phyloP scores from a whole-genome alignment of 768 basidiomycete genomes.

The Austroboletus festivus region DNA sequence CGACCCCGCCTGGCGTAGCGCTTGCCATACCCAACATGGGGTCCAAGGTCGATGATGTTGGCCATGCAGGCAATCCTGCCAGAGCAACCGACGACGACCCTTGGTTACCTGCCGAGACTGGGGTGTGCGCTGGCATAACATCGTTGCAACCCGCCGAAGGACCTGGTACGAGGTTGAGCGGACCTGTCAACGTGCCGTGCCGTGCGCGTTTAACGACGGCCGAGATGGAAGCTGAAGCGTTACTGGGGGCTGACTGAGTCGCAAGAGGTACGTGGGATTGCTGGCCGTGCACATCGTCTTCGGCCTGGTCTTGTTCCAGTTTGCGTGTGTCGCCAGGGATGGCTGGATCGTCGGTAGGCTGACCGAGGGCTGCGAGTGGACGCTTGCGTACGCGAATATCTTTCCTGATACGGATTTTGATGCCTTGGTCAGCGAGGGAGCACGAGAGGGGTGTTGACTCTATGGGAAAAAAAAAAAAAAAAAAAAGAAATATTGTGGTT shows the following conservation, averaged over 20 bases:
- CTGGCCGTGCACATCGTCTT: constrained; percentile 19
- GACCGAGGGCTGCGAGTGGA: constrained; percentile 40
- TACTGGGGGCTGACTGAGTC: constrained; percentile 11
- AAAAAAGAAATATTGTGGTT: too few species aligned
- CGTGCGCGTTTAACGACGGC: constrained; percentile 25
- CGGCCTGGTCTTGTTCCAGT: constrained; percentile 28
- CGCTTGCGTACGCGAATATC: constrained; percentile 83
- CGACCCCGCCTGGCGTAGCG: constrained; percentile 31
- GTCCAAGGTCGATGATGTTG: constrained; percentile 27
- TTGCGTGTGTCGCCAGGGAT: constrained; percentile 14
- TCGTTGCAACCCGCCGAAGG: constrained; percentile 17
- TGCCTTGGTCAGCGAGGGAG: constrained; percentile 91
- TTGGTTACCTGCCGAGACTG: constrained; percentile 10
- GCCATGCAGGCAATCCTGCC: constrained; percentile 33
- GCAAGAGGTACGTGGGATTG: constrained; percentile 5
- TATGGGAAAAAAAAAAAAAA: too few species aligned
- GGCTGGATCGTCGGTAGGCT: constrained; percentile 14
- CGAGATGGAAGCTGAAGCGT: neutral
- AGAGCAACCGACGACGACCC: constrained; percentile 21
- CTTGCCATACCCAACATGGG: constrained; percentile 33
- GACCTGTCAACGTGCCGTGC: constrained; percentile 25
- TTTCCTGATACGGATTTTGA: constrained; percentile 92
- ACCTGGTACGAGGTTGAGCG: constrained; percentile 20
- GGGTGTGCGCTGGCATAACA: constrained; percentile 20
- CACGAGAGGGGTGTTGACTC: constrained; percentile 88